Conservation (phyloP, 192 early-diverging fungal species). For the Podochytrium sp. region DNA sequence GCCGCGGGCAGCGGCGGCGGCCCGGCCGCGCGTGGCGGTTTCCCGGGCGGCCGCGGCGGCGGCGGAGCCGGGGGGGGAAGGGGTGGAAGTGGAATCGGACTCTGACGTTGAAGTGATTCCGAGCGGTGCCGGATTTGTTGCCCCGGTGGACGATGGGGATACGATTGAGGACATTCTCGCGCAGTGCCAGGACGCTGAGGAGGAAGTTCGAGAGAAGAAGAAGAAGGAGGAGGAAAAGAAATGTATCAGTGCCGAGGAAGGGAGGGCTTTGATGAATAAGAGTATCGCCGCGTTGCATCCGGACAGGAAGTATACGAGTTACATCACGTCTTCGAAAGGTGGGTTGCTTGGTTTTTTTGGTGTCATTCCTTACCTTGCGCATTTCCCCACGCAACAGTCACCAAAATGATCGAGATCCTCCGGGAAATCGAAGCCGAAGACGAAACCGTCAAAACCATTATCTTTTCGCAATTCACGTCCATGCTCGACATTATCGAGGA, state of each 20-base stretch:
- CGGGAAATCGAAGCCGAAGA: slow-evolving; percentile 2
- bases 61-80: background rate
- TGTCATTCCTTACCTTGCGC: background rate
- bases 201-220: background rate
- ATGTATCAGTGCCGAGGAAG: background rate
- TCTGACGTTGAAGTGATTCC: background rate
- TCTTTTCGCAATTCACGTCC: slow-evolving; percentile 49
- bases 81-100: background rate
- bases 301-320: background rate
- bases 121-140: background rate
- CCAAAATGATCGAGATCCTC: slow-evolving; percentile 35
- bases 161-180: background rate
- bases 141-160: background rate
- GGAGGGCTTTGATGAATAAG: background rate
- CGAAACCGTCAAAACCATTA: slow-evolving; percentile 28
- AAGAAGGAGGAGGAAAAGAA: background rate
- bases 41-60: too few relatives aligned
- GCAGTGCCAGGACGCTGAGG: background rate
- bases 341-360: background rate
- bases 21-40: background rate
- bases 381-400: background rate
- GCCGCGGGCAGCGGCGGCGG: background rate
- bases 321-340: slow-evolving; percentile 4
- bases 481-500: slow-evolving; percentile 48
- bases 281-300: background rate